Conservation (phyloP, 1,139 yeast species). For the Saccharomyces hybrid region DNA sequence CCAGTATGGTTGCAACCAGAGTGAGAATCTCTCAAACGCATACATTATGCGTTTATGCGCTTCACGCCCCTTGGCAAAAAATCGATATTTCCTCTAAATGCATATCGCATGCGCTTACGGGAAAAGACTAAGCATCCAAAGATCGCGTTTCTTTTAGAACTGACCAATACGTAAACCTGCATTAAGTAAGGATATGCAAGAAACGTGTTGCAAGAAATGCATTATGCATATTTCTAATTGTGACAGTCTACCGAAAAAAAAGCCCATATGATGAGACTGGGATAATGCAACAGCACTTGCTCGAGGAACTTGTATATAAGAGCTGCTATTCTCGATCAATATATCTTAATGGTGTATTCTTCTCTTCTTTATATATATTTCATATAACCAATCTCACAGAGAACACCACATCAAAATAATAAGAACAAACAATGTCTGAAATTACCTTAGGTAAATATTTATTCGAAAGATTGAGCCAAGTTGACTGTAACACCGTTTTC, state of each 20-base stretch:
- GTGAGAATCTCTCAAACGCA: neutral
- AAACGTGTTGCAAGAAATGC: neutral
- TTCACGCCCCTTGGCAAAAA: neutral
- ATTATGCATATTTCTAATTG: neutral
- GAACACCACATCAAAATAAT: neutral
- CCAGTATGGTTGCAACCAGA: conserved; percentile 2
- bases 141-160: neutral
- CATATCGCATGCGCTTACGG: neutral
- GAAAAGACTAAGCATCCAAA: neutral
- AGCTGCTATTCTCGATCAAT: neutral
- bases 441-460: conserved; percentile 53
- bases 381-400: neutral
- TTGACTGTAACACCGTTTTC: conserved; percentile 49
- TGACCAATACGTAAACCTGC: neutral
- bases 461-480: conserved; percentile 50
- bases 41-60: neutral
- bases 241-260: neutral
- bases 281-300: neutral
- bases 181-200: neutral
- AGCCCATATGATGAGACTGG: neutral
- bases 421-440: conserved; percentile 30
- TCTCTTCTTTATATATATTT: neutral
- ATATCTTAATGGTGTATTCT: neutral
- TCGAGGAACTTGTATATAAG: neutral
- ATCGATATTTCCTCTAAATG: neutral